These are phyloP conservation scores for Ascochyta rabiei DNA, from an alignment of 2,329 filamentous ascomycete genomes.

Conservation along the genomic window DNA sequence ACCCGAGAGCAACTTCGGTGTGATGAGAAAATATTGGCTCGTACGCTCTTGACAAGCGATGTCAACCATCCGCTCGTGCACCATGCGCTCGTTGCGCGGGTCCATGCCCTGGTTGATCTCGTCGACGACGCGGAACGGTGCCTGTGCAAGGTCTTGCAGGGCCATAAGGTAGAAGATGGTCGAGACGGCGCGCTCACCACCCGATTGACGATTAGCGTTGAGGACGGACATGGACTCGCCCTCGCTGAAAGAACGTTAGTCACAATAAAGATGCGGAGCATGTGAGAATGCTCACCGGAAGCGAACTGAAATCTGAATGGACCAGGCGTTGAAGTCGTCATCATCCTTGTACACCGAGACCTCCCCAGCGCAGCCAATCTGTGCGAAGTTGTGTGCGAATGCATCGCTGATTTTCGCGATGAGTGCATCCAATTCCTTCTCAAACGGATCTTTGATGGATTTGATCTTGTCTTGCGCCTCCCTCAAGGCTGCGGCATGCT, in stretches of 20 bases:
- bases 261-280: slow-evolving; percentile 8
- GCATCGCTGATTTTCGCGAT: slow-evolving; percentile 84
- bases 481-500: slow-evolving; percentile 61
- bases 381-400: slow-evolving; percentile 90
- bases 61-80: slow-evolving; percentile 97
- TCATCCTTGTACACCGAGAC: slow-evolving; percentile 85
- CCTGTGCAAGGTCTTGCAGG: slow-evolving; percentile 88
- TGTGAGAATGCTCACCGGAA: slow-evolving; percentile 69
- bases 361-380: slow-evolving; percentile 93
- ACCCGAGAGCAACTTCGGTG: slow-evolving; percentile 87
- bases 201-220: slow-evolving; percentile 91
- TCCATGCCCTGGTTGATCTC: slow-evolving; percentile 99
- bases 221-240: slow-evolving; percentile 83
- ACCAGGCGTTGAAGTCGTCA: slow-evolving; percentile 91
- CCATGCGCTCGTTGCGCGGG: slow-evolving; percentile 95
- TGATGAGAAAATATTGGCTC: slow-evolving; percentile 92
- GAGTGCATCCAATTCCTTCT: slow-evolving; percentile 79
- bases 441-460: slow-evolving; percentile 75
- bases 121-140: slow-evolving; percentile 96
- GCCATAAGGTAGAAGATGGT: slow-evolving; percentile 99
- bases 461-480: slow-evolving; percentile 64
- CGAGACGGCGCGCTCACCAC: slow-evolving; percentile 92
- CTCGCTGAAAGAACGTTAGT: slow-evolving; percentile 42
- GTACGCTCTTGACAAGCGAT: slow-evolving; percentile 85
- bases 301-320: slow-evolving; percentile 90